Conservation (phyloP, 2,329 filamentous ascomycete species). For the Ophiostoma ulmi region DNA sequence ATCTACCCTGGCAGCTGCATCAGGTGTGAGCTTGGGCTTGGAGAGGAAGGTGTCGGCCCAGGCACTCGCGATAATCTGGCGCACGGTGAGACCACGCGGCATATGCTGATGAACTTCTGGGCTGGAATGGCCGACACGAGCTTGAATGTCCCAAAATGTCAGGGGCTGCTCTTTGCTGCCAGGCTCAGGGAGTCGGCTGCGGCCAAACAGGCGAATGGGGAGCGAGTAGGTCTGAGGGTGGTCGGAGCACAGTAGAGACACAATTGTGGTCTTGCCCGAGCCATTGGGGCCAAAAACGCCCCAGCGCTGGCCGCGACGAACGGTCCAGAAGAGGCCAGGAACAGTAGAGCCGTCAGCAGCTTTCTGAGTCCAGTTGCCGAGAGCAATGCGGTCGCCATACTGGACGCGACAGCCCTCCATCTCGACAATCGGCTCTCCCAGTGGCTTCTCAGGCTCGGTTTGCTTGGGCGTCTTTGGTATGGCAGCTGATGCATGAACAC, state of each 20-base stretch:
- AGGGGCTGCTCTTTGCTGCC: constrained; percentile 55
- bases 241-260: constrained; percentile 89
- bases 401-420: constrained; percentile 79
- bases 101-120: constrained; percentile 94
- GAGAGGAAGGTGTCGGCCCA: constrained; percentile 84
- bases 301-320: constrained; percentile 80
- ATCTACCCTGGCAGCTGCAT: constrained; percentile 57
- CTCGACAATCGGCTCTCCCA: constrained; percentile 69
- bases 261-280: constrained; percentile 90
- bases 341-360: constrained; percentile 45
- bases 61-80: constrained; percentile 73
- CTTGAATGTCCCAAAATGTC: constrained; percentile 88
- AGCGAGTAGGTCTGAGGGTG: constrained; percentile 91
- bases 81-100: constrained; percentile 67
- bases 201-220: constrained; percentile 80
- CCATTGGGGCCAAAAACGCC: constrained; percentile 91
- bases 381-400: constrained; percentile 70
- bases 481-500: neutral
- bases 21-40: constrained; percentile 57
- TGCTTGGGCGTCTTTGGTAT: constrained; percentile 25
- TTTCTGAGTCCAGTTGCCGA: constrained; percentile 75
- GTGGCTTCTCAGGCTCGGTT: constrained; percentile 3
- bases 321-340: constrained; percentile 73
- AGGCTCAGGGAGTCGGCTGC: constrained; percentile 67
- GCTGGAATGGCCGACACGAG: constrained; percentile 84